A percentile compares a stretch with the other conserved stretches of the same genome.
phyloP scores from a whole-genome alignment of 495 filamentous ascomycete genomes.

The Glutinoglossum americanum region DNA sequence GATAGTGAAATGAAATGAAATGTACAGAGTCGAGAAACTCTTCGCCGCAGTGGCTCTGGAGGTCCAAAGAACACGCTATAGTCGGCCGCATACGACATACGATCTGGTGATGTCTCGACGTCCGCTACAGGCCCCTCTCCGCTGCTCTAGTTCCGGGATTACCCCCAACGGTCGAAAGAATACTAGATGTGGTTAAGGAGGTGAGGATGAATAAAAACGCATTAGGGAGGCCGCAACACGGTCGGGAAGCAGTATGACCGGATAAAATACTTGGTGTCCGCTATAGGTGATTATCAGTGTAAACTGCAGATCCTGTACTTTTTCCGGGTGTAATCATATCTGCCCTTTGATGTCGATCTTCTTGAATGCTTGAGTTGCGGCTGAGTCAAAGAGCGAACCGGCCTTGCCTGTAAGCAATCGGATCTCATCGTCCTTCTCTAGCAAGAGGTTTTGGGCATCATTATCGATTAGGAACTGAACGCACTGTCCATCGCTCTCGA shows the following conservation, averaged over 20 bases:
- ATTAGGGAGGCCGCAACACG: neutral
- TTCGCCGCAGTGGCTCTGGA: neutral
- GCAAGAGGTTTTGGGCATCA: constrained; percentile 49
- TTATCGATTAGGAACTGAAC: constrained; percentile 71
- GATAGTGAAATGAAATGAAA: neutral
- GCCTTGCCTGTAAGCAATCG: constrained; percentile 59
- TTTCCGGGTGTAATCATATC: constrained; percentile 32
- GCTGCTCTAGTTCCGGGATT: neutral
- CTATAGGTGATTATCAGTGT: neutral
- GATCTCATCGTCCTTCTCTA: constrained; percentile 53
- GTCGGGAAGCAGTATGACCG: neutral
- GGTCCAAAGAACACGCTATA: neutral
- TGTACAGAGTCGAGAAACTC: neutral
- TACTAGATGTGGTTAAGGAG: neutral
- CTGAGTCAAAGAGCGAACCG: constrained; percentile 44
- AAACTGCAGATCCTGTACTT: neutral
- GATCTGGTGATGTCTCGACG: neutral
- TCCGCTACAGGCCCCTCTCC: neutral
- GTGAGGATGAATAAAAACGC: neutral
- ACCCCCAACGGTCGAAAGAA: neutral
- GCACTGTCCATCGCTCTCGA: constrained; percentile 79
- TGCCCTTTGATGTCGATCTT: constrained; percentile 95
- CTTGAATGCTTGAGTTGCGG: constrained; percentile 49
- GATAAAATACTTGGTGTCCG: neutral
- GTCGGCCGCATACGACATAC: neutral